A percentile compares a stretch with the other conserved stretches of the same genome.
Evolutionary conservation across 169 alveolate genomes (phyloP).

Genomic region (Plasmodium coatneyi): DNA sequence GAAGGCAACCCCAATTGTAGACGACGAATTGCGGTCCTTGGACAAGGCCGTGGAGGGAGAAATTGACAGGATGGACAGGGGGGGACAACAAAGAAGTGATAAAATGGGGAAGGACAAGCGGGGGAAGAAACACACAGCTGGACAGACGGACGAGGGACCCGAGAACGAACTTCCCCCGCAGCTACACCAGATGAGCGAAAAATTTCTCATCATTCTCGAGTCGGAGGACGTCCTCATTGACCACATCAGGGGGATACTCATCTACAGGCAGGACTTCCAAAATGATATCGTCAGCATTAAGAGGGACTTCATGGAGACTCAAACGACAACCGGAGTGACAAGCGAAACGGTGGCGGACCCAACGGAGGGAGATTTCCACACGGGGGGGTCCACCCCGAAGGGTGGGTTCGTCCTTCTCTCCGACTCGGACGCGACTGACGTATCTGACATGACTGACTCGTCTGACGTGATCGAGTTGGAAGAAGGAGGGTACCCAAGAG

Average conservation of each 20-base stretch:
- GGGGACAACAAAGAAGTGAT: background rate
- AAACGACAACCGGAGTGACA: background rate
- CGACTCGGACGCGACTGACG: slow-evolving; percentile 8
- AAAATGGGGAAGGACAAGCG: background rate
- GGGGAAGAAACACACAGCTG: background rate
- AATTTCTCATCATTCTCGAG: slow-evolving; percentile 13
- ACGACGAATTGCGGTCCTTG: background rate
- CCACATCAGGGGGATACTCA: slow-evolving; percentile 13
- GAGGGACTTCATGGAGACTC: background rate
- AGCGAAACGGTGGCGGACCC: background rate
- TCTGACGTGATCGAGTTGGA: background rate
- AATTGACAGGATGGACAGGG: background rate
- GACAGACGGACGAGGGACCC: background rate
- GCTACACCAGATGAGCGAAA: slow-evolving; percentile 18
- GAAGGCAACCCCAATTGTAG: background rate
- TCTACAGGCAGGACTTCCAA: slow-evolving; percentile 38
- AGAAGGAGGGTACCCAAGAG: background rate
- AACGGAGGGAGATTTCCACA: background rate
- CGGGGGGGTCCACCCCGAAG: background rate
- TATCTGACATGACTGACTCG: background rate
- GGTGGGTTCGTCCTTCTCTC: background rate
- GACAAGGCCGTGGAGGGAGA: background rate
- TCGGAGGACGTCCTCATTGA: slow-evolving; percentile 19
- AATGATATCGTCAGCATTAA: slow-evolving; percentile 13
- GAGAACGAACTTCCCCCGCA: background rate